Percentiles rank a stretch among this genome's conserved stretches.
Evolutionary conservation across 169 alveolate genomes (phyloP).

Genomic region (Plasmodium relictum): DNA sequence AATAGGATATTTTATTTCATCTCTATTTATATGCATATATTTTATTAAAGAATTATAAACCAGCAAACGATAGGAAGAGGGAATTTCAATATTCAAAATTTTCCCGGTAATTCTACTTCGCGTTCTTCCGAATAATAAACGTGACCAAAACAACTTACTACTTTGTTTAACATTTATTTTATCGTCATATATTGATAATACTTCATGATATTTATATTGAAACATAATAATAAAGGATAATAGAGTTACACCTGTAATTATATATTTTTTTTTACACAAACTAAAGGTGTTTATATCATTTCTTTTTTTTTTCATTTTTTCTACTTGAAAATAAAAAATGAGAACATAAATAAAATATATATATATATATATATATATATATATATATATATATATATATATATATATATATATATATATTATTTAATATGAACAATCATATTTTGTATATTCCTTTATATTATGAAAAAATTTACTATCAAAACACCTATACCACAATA

Average conservation of each 20-base stretch:
- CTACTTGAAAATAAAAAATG: neutral
- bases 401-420: neutral
- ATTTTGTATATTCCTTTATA: neutral
- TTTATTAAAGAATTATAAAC: conserved; percentile 44
- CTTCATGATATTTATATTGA: conserved; percentile 72
- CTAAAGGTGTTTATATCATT: neutral
- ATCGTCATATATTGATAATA: conserved; percentile 19
- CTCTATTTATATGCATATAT: conserved; percentile 39
- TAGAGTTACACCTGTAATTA: conserved; percentile 56
- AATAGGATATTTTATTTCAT: conserved; percentile 70
- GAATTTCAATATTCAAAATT: conserved; percentile 31
- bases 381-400: neutral
- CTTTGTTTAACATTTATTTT: conserved; percentile 16
- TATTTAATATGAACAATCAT: neutral
- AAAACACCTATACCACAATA: neutral
- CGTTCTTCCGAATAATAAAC: conserved; percentile 61
- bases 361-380: neutral
- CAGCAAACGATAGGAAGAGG: conserved; percentile 22
- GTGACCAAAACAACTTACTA: conserved; percentile 32
- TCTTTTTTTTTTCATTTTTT: conserved; percentile 10
- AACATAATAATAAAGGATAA: conserved; percentile 45
- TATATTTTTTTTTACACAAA: conserved; percentile 21
- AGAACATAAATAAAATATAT: neutral
- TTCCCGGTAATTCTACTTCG: conserved; percentile 60
- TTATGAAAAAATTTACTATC: neutral